These are phyloP conservation scores for Cyberlindnera amylophila DNA, from an alignment of 805 yeast genomes.

Conservation along the genomic window DNA sequence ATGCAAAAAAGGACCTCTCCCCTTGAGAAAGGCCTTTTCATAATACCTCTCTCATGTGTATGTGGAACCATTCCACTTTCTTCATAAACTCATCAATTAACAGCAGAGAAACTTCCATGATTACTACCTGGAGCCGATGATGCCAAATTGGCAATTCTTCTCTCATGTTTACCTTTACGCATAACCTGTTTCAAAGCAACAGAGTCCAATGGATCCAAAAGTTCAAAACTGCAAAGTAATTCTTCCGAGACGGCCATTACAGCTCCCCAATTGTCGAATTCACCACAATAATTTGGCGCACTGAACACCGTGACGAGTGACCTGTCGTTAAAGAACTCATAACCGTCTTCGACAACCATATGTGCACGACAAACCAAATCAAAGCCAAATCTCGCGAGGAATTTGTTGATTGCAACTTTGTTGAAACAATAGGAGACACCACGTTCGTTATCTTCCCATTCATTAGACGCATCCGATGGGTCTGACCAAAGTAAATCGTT, in stretches of 20 bases:
- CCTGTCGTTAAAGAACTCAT: constrained; percentile 84
- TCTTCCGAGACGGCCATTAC: constrained; percentile 97
- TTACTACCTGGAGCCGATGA: constrained; percentile 22
- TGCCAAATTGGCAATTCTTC: constrained; percentile 56
- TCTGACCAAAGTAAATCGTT: constrained; percentile 95
- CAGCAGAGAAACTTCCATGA: constrained; percentile 22
- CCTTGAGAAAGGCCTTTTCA: too few relatives aligned
- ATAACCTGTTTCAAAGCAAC: constrained; percentile 90
- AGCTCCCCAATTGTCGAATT: constrained; percentile 87
- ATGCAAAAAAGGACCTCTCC: neutral
- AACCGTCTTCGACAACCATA: constrained; percentile 96
- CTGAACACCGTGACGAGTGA: constrained; percentile 94
- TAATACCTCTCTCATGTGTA: neutral
- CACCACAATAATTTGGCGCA: constrained; percentile 90
- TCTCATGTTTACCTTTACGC: constrained; percentile 88
- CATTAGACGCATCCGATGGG: constrained; percentile 66
- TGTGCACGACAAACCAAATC: constrained; percentile 92
- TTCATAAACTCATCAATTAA: constrained; percentile 2
- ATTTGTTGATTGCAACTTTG: constrained; percentile 70
- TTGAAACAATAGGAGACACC: constrained; percentile 97
- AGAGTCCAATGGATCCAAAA: constrained; percentile 89
- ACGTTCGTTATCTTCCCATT: constrained; percentile 89
- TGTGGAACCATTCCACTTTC: neutral
- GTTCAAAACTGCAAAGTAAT: constrained; percentile 85
- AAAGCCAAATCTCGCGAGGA: constrained; percentile 69